Evolutionary conservation across 75 land plant species (phyloP), one percentile per base, ranked within the genome.

Genomic region (Larix kaempferi): DNA sequence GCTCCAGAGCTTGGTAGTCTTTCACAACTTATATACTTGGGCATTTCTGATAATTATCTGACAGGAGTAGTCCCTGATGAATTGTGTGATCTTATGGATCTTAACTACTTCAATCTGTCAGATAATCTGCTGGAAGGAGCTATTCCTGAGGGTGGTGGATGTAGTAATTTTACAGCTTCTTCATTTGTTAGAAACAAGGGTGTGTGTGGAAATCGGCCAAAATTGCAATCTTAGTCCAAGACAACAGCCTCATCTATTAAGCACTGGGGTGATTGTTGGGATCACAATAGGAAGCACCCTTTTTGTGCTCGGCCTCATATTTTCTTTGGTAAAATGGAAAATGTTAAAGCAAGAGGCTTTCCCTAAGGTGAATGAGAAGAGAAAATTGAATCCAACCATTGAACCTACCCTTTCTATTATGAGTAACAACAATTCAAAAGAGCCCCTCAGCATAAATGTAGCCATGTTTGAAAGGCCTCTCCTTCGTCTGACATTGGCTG

Each of bases 401-500:
- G 85, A 80, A 5, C 60, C 78, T 16, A 76, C 22, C 63, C 22
- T 49, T n/a, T 75, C 58, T 27, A 4, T 66, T 52, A n/a, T 76
- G 14, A 63, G 65, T 7, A 75, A 84, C 44, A 64, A 21, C 65
- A 79, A 78, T 39, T 41, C 57, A 19, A 79, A 79, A 57, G 87
- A 82, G 76, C 84, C 87, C 6, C 77, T 85, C 49, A 85, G 84
- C 73, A 82, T 85, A 78, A 85, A 85, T 44, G 61, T 85, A 4
- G 84, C 84, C 78, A 82, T 85, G 87, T 82, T 85, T 76, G 84
- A 85, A 81, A 79, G 84, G 35, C 87, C 87, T 4, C 81, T 85
- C 8, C 63, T 85, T 71, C 41, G 81, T 67, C 74, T 82, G n/a
- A 85, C 84, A 1, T 78, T 85, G 6, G 76, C 78, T 11, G 84